A percentile compares a stretch with the other conserved stretches of the same genome.
These are phyloP conservation scores for Chlorella sp. DNA, from an alignment of 139 green algal species.

Conservation along the genomic window DNA sequence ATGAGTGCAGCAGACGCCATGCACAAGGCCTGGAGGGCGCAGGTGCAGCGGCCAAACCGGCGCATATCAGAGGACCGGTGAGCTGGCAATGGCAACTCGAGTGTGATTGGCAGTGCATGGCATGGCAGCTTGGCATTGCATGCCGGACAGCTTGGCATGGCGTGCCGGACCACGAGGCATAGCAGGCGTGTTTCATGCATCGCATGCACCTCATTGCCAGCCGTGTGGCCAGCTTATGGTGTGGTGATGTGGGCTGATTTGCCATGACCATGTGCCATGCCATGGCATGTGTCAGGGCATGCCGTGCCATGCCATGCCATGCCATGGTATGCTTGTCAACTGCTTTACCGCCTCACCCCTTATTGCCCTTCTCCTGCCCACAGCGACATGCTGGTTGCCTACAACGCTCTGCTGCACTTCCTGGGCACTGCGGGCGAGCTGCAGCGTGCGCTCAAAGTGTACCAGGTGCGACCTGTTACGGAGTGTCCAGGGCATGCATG, in stretches of 20 bases:
- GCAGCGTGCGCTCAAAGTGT: conserved; percentile 39
- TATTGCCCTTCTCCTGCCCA: not conserved
- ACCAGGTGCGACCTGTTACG: conserved; percentile 8
- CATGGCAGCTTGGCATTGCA: not conserved
- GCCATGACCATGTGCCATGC: no score
- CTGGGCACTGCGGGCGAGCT: conserved; percentile 33
- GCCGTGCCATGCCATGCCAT: not conserved
- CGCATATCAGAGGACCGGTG: conserved; percentile 1
- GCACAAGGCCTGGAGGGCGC: conserved; percentile 24
- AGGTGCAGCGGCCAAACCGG: no score
- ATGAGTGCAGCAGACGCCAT: conserved; percentile 34
- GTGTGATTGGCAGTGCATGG: not conserved
- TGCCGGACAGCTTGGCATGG: not conserved
- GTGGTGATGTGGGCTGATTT: no score
- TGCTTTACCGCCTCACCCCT: no score
- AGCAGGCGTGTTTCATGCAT: no score
- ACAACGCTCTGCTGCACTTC: conserved; percentile 63
- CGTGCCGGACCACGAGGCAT: no score
- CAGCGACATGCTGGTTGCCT: conserved; percentile 49
- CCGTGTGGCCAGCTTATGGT: no score
- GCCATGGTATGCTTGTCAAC: no score
- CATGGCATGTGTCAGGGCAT: no score
- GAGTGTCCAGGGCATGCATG: no score
- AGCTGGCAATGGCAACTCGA: not conserved
- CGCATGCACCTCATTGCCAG: no score